phyloP scores from a whole-genome alignment of 331 rosid species.

The Telfairia occidentalis region DNA sequence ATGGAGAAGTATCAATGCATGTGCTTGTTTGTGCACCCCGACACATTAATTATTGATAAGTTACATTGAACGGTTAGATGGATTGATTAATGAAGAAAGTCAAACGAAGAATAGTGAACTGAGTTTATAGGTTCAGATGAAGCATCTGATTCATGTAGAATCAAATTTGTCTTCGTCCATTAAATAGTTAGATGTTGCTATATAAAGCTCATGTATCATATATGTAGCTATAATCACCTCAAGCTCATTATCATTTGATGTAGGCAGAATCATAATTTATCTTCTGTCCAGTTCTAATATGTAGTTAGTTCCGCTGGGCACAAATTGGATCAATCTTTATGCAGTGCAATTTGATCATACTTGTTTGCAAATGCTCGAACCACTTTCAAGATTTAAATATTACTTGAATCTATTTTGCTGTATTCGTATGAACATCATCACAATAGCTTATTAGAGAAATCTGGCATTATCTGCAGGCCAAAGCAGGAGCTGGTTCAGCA shows the following conservation, averaged over 20 bases:
- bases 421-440: neutral
- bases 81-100: neutral
- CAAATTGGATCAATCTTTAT: neutral
- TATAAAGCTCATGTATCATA: neutral
- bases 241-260: neutral
- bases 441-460: neutral
- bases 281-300: neutral
- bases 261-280: neutral
- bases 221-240: neutral
- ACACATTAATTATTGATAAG: neutral
- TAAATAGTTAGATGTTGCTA: neutral
- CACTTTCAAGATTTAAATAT: neutral
- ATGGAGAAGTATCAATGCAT: neutral
- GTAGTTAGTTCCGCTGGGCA: neutral
- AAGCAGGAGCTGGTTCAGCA: constrained; percentile 98
- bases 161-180: neutral
- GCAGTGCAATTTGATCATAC: neutral
- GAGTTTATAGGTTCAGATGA: neutral
- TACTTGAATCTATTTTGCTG: neutral
- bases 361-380: neutral
- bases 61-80: neutral
- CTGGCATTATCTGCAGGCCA: constrained; percentile 49
- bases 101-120: neutral
- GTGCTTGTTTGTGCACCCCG: neutral
- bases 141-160: neutral